Percentiles rank a stretch among this genome's conserved stretches.
phyloP scores from a whole-genome alignment of 345 rosid species.

The Gynandropsis gynandra region DNA sequence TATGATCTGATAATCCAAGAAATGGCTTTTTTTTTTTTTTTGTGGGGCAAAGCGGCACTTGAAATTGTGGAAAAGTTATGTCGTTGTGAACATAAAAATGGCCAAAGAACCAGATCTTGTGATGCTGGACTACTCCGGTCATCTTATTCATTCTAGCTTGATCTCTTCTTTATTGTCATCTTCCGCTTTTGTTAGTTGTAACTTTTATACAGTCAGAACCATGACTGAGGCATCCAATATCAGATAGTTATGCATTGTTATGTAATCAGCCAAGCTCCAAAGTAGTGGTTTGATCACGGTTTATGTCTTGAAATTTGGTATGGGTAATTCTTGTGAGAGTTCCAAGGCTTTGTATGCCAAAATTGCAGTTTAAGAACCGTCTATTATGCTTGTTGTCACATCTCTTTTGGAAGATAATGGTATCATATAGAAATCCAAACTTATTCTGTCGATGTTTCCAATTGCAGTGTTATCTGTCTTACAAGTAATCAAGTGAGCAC shows the following conservation, averaged over 20 bases:
- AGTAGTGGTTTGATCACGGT: constrained; percentile 1
- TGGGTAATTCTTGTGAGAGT: neutral
- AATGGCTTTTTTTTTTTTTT: too few relatives aligned
- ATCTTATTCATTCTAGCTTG: too few relatives aligned
- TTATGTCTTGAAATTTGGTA: neutral
- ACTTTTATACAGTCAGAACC: too few relatives aligned
- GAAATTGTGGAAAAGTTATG: too few relatives aligned
- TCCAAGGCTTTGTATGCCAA: neutral
- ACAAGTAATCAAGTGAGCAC: constrained; percentile 6
- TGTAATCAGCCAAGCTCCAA: neutral
- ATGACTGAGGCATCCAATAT: too few relatives aligned
- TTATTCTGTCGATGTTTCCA: constrained; percentile 1
- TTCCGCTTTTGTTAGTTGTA: too few relatives aligned
- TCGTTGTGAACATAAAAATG: too few relatives aligned
- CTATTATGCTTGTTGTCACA: neutral
- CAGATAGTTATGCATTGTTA: neutral
- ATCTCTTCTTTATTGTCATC: too few relatives aligned
- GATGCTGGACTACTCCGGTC: too few relatives aligned
- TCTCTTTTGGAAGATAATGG: neutral
- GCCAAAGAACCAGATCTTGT: too few relatives aligned
- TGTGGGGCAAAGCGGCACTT: too few relatives aligned
- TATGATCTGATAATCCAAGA: too few relatives aligned
- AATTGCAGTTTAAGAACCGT: neutral
- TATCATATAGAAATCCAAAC: neutral
- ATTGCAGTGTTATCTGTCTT: constrained; percentile 19